Conservation (phyloP, 2,329 filamentous ascomycete species). For the Colletotrichum sp. region DNA sequence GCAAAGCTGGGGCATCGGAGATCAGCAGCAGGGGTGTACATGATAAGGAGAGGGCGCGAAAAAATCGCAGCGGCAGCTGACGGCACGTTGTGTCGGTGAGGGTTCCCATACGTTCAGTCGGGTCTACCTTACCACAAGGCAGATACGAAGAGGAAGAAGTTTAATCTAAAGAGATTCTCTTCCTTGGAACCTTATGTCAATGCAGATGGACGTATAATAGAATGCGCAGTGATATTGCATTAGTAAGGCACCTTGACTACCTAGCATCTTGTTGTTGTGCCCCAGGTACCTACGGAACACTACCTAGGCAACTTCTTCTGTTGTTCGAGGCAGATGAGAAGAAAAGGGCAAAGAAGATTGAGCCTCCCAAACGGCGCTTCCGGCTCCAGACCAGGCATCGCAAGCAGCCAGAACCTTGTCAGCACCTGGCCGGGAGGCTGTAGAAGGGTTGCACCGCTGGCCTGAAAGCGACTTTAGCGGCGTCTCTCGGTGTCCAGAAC, state of each 20-base stretch:
- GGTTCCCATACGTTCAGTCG: not conserved
- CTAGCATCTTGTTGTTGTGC: not conserved
- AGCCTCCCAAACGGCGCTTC: constrained; percentile 6
- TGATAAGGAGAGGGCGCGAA: not conserved
- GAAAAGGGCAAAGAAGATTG: not conserved
- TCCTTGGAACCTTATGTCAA: not conserved
- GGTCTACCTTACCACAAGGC: not conserved
- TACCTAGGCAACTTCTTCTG: not conserved
- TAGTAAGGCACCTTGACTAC: not conserved
- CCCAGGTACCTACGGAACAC: not conserved
- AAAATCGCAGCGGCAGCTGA: not conserved
- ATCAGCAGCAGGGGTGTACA: not conserved
- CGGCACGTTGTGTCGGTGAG: not conserved
- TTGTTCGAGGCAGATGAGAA: not conserved
- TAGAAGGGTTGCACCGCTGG: constrained; percentile 7
- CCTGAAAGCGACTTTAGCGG: not conserved
- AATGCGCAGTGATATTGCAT: not conserved
- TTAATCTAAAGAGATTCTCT: not conserved
- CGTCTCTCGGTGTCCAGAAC: constrained; percentile 14
- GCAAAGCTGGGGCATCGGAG: not conserved
- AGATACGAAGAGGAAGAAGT: not conserved
- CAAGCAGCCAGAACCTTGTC: constrained; percentile 6
- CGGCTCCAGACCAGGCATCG: not conserved
- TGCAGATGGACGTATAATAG: not conserved
- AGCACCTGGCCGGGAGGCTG: not conserved